Conservation (phyloP, 805 yeast species). For the Saturnispora serradocipensis region DNA sequence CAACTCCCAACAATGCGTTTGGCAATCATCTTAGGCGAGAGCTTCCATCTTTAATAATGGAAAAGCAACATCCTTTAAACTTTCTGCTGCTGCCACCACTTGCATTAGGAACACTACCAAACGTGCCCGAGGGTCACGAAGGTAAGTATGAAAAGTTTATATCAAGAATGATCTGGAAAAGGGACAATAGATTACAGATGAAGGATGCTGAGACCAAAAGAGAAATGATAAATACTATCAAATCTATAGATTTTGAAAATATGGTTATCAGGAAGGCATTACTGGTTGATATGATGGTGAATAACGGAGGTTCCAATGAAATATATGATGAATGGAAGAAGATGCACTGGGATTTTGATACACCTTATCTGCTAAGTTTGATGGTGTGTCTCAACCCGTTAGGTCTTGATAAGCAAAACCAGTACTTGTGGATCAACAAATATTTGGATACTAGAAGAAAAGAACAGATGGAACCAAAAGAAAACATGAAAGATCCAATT, state of each 20-base stretch:
- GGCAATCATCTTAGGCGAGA: background rate
- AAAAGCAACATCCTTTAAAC: background rate
- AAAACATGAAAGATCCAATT: background rate
- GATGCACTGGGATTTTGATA: conserved; percentile 1
- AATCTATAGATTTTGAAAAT: background rate
- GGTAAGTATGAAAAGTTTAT: background rate
- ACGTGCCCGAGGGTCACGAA: background rate
- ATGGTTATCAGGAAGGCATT: background rate
- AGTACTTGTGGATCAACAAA: background rate
- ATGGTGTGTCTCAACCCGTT: conserved; percentile 1
- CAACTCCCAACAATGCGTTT: background rate
- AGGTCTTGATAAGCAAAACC: background rate
- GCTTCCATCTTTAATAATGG: background rate
- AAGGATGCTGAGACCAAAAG: background rate
- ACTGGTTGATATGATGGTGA: background rate
- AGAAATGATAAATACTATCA: background rate
- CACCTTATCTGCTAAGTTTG: background rate
- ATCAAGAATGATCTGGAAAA: background rate
- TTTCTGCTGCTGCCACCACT: background rate
- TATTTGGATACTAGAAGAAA: background rate
- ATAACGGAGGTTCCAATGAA: background rate
- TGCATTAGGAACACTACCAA: background rate
- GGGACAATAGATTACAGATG: background rate
- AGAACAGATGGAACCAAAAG: background rate
- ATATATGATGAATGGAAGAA: background rate